Conservation (phyloP, 2,329 filamentous ascomycete genomes). For the Zymoseptoria ardabiliae region DNA sequence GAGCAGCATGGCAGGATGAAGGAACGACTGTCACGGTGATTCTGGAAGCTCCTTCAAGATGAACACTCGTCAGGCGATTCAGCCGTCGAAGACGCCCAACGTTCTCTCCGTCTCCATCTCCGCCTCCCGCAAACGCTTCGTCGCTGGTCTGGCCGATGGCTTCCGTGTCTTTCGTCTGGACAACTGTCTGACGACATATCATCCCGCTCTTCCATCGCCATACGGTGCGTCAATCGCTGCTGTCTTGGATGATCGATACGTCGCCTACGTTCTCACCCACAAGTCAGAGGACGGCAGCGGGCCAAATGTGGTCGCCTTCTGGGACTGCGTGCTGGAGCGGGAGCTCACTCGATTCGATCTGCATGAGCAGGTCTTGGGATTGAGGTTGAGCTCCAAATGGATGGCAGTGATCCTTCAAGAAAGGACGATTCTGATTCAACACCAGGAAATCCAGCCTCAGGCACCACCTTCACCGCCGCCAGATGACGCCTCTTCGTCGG, state of each 20-base stretch:
- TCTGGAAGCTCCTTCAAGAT: constrained; percentile 42
- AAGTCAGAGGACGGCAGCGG: constrained; percentile 33
- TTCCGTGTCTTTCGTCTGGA: constrained; percentile 50
- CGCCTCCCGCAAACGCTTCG: constrained; percentile 73
- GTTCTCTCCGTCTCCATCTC: constrained; percentile 85
- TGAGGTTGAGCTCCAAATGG: constrained; percentile 67
- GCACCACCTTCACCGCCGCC: constrained; percentile 44
- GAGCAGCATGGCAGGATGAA: not conserved
- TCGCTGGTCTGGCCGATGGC: constrained; percentile 77
- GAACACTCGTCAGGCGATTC: constrained; percentile 84
- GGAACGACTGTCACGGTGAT: not conserved
- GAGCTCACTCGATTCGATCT: constrained; percentile 71
- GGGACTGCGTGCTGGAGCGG: constrained; percentile 77
- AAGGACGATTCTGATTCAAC: constrained; percentile 26
- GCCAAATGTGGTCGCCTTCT: constrained; percentile 48
- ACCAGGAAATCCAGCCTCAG: constrained; percentile 17
- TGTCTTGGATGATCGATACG: constrained; percentile 46
- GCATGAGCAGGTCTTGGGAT: constrained; percentile 69
- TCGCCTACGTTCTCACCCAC: constrained; percentile 84
- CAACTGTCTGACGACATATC: constrained; percentile 30
- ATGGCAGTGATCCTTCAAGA: constrained; percentile 64
- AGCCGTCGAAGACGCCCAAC: constrained; percentile 63
- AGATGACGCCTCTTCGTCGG: constrained; percentile 3
- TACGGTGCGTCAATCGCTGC: constrained; percentile 25
- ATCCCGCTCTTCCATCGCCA: constrained; percentile 13